phyloP scores from a whole-genome alignment of 495 filamentous ascomycete species.

The Xylaria cubensis region DNA sequence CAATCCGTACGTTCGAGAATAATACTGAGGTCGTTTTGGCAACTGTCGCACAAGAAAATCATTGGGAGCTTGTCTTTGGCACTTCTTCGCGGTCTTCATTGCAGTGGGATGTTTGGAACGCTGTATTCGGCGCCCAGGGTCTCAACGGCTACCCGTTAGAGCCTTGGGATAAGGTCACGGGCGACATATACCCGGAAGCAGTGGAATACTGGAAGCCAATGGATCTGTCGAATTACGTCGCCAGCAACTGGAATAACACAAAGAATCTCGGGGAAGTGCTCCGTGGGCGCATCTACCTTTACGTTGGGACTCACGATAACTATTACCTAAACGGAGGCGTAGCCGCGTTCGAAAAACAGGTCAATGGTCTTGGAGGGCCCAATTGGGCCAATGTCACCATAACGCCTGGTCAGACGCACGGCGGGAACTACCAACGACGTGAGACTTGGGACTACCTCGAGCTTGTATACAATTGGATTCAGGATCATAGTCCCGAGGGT shows the following conservation, averaged over 20 bases:
- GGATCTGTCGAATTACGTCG: conserved; percentile 19
- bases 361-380: conserved; percentile 20
- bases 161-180: conserved; percentile 29
- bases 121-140: conserved; percentile 25
- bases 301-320: conserved; percentile 27
- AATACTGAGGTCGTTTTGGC: conserved; percentile 23
- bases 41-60: conserved; percentile 25
- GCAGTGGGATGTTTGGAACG: conserved; percentile 29
- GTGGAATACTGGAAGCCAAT: conserved; percentile 28
- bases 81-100: conserved; percentile 26
- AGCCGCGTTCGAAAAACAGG: conserved; percentile 10
- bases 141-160: conserved; percentile 26
- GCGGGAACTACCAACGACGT: conserved; percentile 26
- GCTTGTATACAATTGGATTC: conserved; percentile 18
- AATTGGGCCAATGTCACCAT: conserved; percentile 27
- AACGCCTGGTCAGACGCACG: conserved; percentile 15
- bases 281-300: conserved; percentile 22
- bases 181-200: conserved; percentile 26
- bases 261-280: conserved; percentile 25
- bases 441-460: conserved; percentile 27
- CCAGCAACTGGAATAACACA: conserved; percentile 14
- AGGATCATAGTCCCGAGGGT: conserved; percentile 20
- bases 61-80: conserved; percentile 29
- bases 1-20: conserved; percentile 20
- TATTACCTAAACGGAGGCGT: conserved; percentile 25